These are phyloP conservation scores for Cercospora beticola DNA, from an alignment of 2,329 filamentous ascomycete species.

Conservation along the genomic window DNA sequence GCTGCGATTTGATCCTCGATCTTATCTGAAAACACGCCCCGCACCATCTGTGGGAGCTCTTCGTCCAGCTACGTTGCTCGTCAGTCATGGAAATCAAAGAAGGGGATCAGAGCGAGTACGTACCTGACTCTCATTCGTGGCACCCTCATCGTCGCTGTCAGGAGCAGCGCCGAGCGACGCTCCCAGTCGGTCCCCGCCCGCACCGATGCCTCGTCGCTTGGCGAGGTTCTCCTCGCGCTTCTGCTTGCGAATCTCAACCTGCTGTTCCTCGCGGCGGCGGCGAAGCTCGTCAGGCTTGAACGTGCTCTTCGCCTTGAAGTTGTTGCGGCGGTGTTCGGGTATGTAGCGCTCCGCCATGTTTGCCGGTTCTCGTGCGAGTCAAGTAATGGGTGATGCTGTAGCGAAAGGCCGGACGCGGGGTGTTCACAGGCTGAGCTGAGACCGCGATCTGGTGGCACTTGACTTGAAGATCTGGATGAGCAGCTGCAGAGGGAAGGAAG, in stretches of 20 bases:
- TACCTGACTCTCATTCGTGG: conserved; percentile 95
- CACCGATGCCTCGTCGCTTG: conserved; percentile 92
- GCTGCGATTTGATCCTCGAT: conserved; percentile 97
- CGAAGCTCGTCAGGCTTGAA: conserved; percentile 99
- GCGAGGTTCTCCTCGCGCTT: conserved; percentile 99
- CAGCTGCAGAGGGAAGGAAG: conserved; percentile 6
- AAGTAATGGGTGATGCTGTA: conserved; percentile 21
- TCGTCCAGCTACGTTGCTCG: conserved; percentile 72
- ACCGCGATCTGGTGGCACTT: conserved; percentile 5
- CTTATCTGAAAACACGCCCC: conserved; percentile 96
- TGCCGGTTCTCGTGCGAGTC: conserved; percentile 29
- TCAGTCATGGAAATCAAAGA: conserved; percentile 22
- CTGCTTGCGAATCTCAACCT: conserved; percentile 97
- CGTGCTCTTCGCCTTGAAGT: conserved; percentile 99
- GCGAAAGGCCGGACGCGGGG: conserved; percentile 1
- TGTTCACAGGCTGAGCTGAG: conserved; percentile 5
- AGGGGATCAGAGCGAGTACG: conserved; percentile 34
- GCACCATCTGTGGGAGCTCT: conserved; percentile 97
- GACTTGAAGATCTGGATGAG: conserved; percentile 3
- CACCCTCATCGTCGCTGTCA: conserved; percentile 96
- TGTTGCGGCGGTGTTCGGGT: conserved; percentile 96
- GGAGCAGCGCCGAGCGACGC: conserved; percentile 82
- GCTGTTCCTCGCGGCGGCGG: conserved; percentile 96
- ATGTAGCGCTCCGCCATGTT: conserved; percentile 99
- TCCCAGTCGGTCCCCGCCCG: conserved; percentile 70